Conservation (phyloP, 2,329 filamentous ascomycete genomes). For the Fusarium chlamydosporum region DNA sequence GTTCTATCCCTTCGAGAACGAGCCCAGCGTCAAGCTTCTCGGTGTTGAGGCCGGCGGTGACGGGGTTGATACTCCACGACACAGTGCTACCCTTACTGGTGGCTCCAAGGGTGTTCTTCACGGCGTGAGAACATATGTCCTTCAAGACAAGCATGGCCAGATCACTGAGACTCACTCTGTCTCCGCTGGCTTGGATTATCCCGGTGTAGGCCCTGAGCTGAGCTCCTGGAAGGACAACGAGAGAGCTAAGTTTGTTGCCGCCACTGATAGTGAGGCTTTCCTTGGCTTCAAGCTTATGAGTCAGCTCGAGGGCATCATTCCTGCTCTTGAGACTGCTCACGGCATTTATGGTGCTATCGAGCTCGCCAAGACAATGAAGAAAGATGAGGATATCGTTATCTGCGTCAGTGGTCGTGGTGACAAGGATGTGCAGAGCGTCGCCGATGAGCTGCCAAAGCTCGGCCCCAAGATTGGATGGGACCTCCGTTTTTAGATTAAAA, state of each 20-base stretch:
- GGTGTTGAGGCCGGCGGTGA: constrained; percentile 97
- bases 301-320: constrained; percentile 95
- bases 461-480: constrained; percentile 89
- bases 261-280: constrained; percentile 92
- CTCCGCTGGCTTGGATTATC: constrained; percentile 96
- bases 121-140: constrained; percentile 94
- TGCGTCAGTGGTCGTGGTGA: constrained; percentile 94
- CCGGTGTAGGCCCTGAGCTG: constrained; percentile 94
- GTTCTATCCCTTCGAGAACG: constrained; percentile 96
- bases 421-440: constrained; percentile 98
- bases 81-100: constrained; percentile 88
- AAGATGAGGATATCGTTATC: constrained; percentile 91
- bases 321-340: constrained; percentile 93
- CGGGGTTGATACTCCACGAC: constrained; percentile 85
- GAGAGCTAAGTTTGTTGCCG: constrained; percentile 89
- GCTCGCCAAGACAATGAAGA: constrained; percentile 91
- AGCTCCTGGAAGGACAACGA: constrained; percentile 91
- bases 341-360: constrained; percentile 91
- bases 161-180: constrained; percentile 96
- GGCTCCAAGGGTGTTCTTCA: constrained; percentile 94
- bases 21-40: constrained; percentile 86
- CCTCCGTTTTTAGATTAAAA: constrained; percentile 64
- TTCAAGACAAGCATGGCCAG: constrained; percentile 93
- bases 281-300: constrained; percentile 86
- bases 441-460: constrained; percentile 89